Evolutionary conservation across 2,329 filamentous ascomycete genomes (phyloP).

Genomic region (Coleophoma crateriformis): DNA sequence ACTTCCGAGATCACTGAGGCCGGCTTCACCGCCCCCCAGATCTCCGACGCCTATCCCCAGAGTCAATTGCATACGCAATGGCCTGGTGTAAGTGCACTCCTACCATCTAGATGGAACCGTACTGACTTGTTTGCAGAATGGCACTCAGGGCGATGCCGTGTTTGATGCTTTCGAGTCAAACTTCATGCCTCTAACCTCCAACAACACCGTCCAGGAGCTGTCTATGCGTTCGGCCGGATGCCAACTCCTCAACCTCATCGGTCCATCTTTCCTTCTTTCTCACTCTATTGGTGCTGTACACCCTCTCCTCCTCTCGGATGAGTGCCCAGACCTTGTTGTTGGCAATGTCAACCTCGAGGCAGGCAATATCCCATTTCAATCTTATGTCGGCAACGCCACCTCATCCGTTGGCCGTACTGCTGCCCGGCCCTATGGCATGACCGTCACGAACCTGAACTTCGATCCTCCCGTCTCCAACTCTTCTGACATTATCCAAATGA

Average conservation of each 20-base stretch:
- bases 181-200: conserved; percentile 23
- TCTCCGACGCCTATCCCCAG: conserved; percentile 19
- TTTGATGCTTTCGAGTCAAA: conserved; percentile 25
- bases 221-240: conserved; percentile 25
- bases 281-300: conserved; percentile 24
- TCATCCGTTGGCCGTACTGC: conserved; percentile 10
- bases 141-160: conserved; percentile 23
- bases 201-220: conserved; percentile 21
- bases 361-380: conserved; percentile 20
- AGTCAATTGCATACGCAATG: conserved; percentile 30
- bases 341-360: conserved; percentile 24
- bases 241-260: conserved; percentile 23
- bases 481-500: conserved; percentile 10
- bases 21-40: conserved; percentile 16
- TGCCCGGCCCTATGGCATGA: conserved; percentile 14
- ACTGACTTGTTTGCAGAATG: conserved; percentile 9
- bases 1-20: conserved; percentile 13
- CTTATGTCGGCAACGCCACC: conserved; percentile 9
- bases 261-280: conserved; percentile 24
- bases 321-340: conserved; percentile 21
- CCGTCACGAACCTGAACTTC: conserved; percentile 15
- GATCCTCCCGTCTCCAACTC: conserved; percentile 13
- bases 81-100: conserved; percentile 19
- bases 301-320: conserved; percentile 20
- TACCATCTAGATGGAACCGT: not conserved